phyloP scores from a whole-genome alignment of 2,329 filamentous ascomycete species.

The Venturia effusa region DNA sequence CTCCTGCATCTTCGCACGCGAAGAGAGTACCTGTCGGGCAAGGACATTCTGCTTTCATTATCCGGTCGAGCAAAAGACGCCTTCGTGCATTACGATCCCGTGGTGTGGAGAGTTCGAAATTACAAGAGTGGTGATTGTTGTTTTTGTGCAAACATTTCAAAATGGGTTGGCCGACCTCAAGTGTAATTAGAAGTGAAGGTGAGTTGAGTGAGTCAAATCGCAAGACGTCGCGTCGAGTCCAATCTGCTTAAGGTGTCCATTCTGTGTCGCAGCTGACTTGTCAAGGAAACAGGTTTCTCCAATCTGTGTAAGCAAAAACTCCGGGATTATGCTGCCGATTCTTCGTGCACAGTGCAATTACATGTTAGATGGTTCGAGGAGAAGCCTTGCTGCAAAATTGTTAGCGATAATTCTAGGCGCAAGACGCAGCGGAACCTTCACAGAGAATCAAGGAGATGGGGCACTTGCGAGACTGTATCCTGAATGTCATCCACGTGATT shows the following conservation, averaged over 20 bases:
- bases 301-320: constrained; percentile 6
- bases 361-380: constrained; percentile 9
- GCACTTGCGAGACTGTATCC: constrained; percentile 33
- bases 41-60: constrained; percentile 1
- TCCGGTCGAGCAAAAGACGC: constrained; percentile 3
- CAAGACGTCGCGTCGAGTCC: constrained; percentile 1
- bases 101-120: background rate
- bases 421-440: background rate
- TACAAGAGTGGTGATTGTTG: constrained; percentile 5
- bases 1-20: constrained; percentile 1
- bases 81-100: constrained; percentile 7
- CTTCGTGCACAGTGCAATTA: constrained; percentile 2
- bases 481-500: constrained; percentile 96
- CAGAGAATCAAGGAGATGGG: constrained; percentile 3
- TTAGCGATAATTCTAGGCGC: background rate
- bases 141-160: background rate
- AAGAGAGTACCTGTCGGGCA: constrained; percentile 5
- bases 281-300: background rate
- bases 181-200: background rate
- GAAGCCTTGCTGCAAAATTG: background rate
- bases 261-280: constrained; percentile 4
- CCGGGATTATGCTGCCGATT: constrained; percentile 4
- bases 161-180: constrained; percentile 5
- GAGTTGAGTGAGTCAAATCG: constrained; percentile 6
- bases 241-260: constrained; percentile 1